Evolutionary conservation across 345 rosid species (phyloP).

Genomic region (Ceriops zippeliana): DNA sequence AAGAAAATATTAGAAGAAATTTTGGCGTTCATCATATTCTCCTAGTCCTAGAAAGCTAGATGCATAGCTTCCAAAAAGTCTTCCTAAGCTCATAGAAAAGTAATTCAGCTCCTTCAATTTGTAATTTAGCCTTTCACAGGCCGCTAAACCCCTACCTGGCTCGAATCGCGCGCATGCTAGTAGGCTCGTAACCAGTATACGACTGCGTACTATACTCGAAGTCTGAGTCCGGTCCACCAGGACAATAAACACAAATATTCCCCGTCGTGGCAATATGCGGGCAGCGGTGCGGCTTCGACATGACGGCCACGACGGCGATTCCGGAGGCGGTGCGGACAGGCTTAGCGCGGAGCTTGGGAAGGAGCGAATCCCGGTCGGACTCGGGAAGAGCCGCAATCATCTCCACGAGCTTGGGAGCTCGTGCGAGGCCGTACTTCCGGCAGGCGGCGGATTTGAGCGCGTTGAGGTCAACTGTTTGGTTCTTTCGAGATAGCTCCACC

Average conservation of each 20-base stretch:
- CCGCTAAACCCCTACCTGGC: constrained; percentile 57
- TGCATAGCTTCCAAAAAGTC: no score
- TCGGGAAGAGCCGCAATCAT: constrained; percentile 98
- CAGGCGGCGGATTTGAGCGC: constrained; percentile 86
- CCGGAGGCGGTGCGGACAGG: constrained; percentile 98
- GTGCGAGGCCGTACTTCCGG: constrained; percentile 87
- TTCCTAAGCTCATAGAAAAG: background rate
- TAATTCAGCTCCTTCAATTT: background rate
- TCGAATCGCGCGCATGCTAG: constrained; percentile 98
- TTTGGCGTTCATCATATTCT: no score
- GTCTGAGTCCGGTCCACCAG: constrained; percentile 98
- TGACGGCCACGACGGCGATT: constrained; percentile 94
- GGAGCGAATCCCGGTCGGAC: constrained; percentile 78
- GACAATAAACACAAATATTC: constrained; percentile 93
- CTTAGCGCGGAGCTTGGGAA: constrained; percentile 97
- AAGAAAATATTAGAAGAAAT: no score
- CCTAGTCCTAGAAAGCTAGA: no score
- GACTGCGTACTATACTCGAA: constrained; percentile 99
- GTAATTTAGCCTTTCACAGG: background rate
- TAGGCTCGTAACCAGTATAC: constrained; percentile 97
- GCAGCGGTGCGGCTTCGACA: constrained; percentile 98
- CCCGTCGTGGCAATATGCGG: constrained; percentile 98
- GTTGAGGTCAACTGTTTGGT: constrained; percentile 92
- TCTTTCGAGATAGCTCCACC: constrained; percentile 90
- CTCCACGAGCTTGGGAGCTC: constrained; percentile 95